Base-by-base conservation (phyloP, 2,329 filamentous ascomycete genomes). In the Nemania serpens region DNA sequence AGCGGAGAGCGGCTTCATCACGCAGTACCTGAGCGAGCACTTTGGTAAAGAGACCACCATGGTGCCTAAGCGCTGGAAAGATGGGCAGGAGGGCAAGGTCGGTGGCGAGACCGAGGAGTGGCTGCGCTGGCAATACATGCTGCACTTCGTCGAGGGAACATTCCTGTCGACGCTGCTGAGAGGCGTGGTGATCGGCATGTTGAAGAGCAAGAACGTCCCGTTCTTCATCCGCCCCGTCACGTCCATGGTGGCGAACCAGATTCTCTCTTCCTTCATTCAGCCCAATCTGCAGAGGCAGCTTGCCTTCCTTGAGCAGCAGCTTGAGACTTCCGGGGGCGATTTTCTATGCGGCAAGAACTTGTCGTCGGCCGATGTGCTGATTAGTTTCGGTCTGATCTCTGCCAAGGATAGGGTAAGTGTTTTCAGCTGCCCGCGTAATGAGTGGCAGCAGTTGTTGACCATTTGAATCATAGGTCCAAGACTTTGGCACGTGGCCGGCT, bases 71-170 rank as follows among this genome's bases (percentile, higher is more conserved):
- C 76, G 78, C 62, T 88, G 83, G 79, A 82, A 78, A 69, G 80
- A 82, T 1, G 85, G 84, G n/a, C 78, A 81, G 70, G 84, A 88
- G 71, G 79, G 80, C 54, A 79, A 82, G 68, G 64, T 85, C 11
- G 82, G 83, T 15, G 85, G 85, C 22, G 85, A 88, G 78, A 87
- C 84, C 33, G 82, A 87, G 70, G 80, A 78, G 61, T 87, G 81
- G 79, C 73, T 86, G 74, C 79, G 85, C 51, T 86, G 82, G 73
- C 79, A 82, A 71, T 91, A 91, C 73, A 86, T 86, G 67, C 85
- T 97, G 81, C 90, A 97, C 74, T 97, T 93, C 75, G 82, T 86
- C 5, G 94, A 97, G 77, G 94, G 93, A 11, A 91, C 85, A 62
- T 77, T 97, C 63, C 95, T 73, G 71, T 57, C 69, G 20, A 63